Percentiles rank a stretch among this genome's conserved stretches.
Conservation (phyloP, 2,329 filamentous ascomycete species). For the Neoscytalidium dimidiatum region DNA sequence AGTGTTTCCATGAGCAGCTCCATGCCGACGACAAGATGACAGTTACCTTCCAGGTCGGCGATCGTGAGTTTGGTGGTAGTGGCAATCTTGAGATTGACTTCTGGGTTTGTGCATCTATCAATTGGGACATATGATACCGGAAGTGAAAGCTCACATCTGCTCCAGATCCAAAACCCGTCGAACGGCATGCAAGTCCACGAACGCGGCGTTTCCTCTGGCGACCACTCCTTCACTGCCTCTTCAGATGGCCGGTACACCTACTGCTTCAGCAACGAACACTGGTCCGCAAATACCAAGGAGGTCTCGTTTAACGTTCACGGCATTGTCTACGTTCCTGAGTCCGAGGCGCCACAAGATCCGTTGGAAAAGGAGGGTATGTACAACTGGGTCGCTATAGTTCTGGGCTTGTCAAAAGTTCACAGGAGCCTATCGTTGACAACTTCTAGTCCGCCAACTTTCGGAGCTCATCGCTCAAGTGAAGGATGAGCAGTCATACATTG, state of each 20-base stretch:
- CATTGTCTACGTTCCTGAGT: constrained; percentile 93
- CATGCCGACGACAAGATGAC: constrained; percentile 98
- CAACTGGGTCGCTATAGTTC: neutral
- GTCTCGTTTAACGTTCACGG: constrained; percentile 99
- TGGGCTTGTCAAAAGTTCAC: constrained; percentile 6
- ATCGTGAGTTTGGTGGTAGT: constrained; percentile 90
- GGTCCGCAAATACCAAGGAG: constrained; percentile 94
- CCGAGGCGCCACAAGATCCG: constrained; percentile 80
- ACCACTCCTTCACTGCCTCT: constrained; percentile 85
- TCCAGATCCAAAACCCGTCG: constrained; percentile 74
- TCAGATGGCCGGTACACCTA: constrained; percentile 89
- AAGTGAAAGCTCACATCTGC: neutral
- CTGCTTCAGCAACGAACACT: constrained; percentile 99
- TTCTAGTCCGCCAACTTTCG: constrained; percentile 75
- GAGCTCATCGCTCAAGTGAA: constrained; percentile 90
- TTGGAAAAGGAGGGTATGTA: constrained; percentile 81
- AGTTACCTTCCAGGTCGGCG: constrained; percentile 96
- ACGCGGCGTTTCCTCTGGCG: constrained; percentile 81
- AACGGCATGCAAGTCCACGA: constrained; percentile 78
- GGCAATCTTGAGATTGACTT: constrained; percentile 97
- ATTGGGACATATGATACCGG: constrained; percentile 15
- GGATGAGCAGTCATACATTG: constrained; percentile 97
- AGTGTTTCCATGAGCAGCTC: constrained; percentile 95
- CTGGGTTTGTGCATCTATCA: constrained; percentile 67
- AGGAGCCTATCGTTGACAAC: neutral